Base-by-base conservation (phyloP, 2,329 filamentous ascomycete genomes). In the Ilyonectria sp. region DNA sequence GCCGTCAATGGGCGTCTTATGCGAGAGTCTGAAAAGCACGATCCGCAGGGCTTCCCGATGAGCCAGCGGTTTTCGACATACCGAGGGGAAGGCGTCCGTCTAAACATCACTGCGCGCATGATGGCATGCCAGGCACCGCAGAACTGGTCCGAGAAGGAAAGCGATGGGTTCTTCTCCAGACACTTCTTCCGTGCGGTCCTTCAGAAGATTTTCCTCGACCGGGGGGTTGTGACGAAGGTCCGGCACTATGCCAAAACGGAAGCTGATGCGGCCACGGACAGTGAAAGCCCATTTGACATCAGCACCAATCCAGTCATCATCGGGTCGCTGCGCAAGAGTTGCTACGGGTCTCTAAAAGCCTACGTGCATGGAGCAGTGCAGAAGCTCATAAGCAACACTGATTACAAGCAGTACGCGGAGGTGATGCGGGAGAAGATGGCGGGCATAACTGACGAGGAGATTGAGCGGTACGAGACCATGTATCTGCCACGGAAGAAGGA, bases 71-170 rank as follows among this genome's bases (percentile, higher is more conserved):
- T 98, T 55, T 86, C 77, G 80, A 89, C 79, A 4, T 88, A 92
- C 73, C 80, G 84, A 21, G 83, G 81, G 17, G 84, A 86, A 9
- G 94, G 94, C 2, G 86, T 98, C 53, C 89, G 93, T 26, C 86
- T 98, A 64, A 98, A 99, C 80, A 97, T 98, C 77, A 99, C 96
- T 4, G 94, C 96, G 1, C 90, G 96, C 50, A 97, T 97, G 92
- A 98, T 98, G 95, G 95, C 95, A 3, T 95, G 97, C 56, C 96
- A 99, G 82, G 96, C 96, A 8, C 95, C 96, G 1, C 87, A 91
- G 67, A 99, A 99, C 83, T 99, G 96, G 96, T 93, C 92, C 2
- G 84, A 86, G 26, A 84, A 87, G 31, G 95, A 97, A 68, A 97
- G 93, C 78, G 92, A 94, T 58, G 86, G 85, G 8, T 99, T 98